phyloP scores from a whole-genome alignment of 2,329 filamentous ascomycete genomes.

The Lithohypha guttulata region DNA sequence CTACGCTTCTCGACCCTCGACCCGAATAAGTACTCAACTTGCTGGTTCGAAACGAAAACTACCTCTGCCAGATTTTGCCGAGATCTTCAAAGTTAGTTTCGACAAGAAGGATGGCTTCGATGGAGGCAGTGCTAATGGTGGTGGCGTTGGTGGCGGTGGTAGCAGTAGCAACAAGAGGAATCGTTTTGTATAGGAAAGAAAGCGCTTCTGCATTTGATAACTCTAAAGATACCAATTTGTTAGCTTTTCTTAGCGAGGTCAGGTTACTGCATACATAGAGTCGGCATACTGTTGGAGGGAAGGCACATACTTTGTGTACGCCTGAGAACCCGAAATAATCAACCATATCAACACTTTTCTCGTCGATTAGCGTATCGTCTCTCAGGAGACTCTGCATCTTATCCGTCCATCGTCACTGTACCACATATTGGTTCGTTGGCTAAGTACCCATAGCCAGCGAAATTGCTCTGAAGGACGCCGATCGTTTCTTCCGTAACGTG shows the following conservation, averaged over 20 bases:
- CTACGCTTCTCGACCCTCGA: constrained; percentile 27
- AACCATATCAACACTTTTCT: no score
- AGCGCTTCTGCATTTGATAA: not conserved
- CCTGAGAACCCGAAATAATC: no score
- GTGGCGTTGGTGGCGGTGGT: constrained; percentile 30
- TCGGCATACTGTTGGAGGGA: no score
- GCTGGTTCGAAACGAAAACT: constrained; percentile 39
- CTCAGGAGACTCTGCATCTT: not conserved
- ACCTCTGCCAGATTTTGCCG: constrained; percentile 39
- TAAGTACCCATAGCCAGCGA: no score
- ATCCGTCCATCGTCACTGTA: no score
- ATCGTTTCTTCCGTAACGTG: no score
- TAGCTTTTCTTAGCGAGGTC: constrained; percentile 6
- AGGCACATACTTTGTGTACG: no score
- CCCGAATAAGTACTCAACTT: constrained; percentile 29
- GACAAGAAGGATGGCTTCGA: constrained; percentile 32
- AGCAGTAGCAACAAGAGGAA: constrained; percentile 35
- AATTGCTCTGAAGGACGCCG: no score
- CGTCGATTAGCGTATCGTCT: not conserved
- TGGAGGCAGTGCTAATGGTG: constrained; percentile 31
- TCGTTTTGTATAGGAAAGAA: constrained; percentile 28
- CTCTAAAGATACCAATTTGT: constrained; percentile 5
- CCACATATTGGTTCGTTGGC: no score
- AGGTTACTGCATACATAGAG: constrained; percentile 5
- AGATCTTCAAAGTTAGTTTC: constrained; percentile 34